phyloP scores from a whole-genome alignment of 192 early-diverging fungal genomes.

The Allomyces macrogynus region DNA sequence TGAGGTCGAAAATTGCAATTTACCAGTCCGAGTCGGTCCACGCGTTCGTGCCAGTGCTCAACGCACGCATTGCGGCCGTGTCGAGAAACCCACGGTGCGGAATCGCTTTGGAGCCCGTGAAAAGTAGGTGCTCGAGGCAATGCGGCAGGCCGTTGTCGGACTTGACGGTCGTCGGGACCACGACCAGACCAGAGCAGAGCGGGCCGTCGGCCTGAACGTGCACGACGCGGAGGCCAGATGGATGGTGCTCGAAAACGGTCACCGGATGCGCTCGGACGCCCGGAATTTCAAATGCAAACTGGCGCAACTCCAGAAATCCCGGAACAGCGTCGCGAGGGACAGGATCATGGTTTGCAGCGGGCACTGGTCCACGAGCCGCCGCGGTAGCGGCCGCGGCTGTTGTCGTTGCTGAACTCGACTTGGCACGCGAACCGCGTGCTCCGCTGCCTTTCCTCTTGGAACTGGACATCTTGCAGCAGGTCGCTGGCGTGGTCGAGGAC shows the following conservation, averaged over 20 bases:
- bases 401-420: not conserved
- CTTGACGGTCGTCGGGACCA: slow-evolving; percentile 47
- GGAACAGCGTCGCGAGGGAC: not conserved
- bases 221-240: slow-evolving; percentile 32
- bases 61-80: slow-evolving; percentile 43
- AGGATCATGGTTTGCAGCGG: not conserved
- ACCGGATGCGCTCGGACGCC: slow-evolving; percentile 5
- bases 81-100: slow-evolving; percentile 55
- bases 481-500: no score
- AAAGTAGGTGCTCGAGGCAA: slow-evolving; percentile 62
- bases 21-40: slow-evolving; percentile 26
- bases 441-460: no score
- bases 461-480: no score
- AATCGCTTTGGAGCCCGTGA: slow-evolving; percentile 51
- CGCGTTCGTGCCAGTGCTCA: slow-evolving; percentile 57
- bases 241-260: slow-evolving; percentile 23
- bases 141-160: slow-evolving; percentile 61
- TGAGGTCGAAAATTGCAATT: not conserved
- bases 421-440: not conserved
- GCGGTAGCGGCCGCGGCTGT: not conserved
- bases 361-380: not conserved
- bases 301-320: not conserved
- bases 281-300: not conserved
- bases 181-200: slow-evolving; percentile 38
- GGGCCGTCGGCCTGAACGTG: slow-evolving; percentile 43